A percentile compares a stretch with the other conserved stretches of the same genome.
phyloP scores from a whole-genome alignment of 306 rosid species.

The Cicer judaicum region DNA sequence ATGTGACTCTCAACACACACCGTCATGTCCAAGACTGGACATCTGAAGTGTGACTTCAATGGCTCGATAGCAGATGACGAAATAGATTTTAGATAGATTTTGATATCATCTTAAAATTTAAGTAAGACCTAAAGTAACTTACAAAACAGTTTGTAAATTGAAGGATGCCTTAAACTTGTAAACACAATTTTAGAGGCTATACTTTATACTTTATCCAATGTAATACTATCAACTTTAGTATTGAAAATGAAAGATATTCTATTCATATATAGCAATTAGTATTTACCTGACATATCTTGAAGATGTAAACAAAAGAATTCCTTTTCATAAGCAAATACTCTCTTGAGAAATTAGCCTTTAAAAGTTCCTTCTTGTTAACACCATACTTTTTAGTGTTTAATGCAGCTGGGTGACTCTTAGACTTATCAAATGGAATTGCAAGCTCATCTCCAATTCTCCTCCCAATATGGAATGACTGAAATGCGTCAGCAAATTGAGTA shows the following conservation, averaged over 20 bases:
- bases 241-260: not conserved
- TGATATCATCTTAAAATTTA: no score
- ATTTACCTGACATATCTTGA: slow-evolving; percentile 51
- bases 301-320: slow-evolving; percentile 51
- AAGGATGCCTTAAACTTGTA: no score
- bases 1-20: no score
- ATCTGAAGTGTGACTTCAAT: no score
- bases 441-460: slow-evolving; percentile 42
- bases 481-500: slow-evolving; percentile 52
- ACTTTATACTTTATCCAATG: no score
- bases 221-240: no score
- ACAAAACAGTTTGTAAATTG: no score
- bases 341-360: slow-evolving; percentile 55
- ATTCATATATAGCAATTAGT: not conserved
- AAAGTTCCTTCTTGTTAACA: slow-evolving; percentile 43
- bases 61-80: no score
- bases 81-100: no score
- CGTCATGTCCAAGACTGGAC: no score
- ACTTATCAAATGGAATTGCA: slow-evolving; percentile 49
- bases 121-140: no score
- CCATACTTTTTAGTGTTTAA: slow-evolving; percentile 52
- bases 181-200: no score
- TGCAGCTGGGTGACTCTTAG: slow-evolving; percentile 57
- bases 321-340: slow-evolving; percentile 59
- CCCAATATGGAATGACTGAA: slow-evolving; percentile 53